Base-by-base conservation (phyloP, 345 rosid species). In the Brassica cretica region DNA sequence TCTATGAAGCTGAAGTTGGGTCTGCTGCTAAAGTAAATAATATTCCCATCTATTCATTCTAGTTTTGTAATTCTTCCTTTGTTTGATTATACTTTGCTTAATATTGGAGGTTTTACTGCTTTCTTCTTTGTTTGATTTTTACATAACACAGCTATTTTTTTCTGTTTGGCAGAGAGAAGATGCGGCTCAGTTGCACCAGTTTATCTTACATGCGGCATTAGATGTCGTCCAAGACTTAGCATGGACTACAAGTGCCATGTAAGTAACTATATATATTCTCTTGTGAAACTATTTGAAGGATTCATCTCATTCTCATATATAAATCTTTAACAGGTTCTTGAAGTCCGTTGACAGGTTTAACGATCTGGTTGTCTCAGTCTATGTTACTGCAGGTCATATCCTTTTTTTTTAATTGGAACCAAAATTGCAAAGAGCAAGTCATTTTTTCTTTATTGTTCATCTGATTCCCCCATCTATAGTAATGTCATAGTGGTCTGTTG, bases 211-310 rank as follows among this genome's bases (percentile, higher is more conserved):
- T 64, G 98, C 98, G 5, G 97, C 99, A 8, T 79, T 93, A 77
- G 97, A 96, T 85, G 85, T 96, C 64, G 99, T 91, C 75, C 98
- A 96, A 84, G 99, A 96, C 81, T 77, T 91, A 19, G 96, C 99
- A 44, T 93, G 98, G 99, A 90, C 96, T 37, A 96, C 98, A 37
- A 91, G 97, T 81, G 98, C 98, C 18, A 96, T 93, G 99, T 93
- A 68, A 86, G 88, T 71, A 58, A 75, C 51, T 11, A 3, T 39
- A 44, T 41, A 41, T 46, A 58, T 14, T 59, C 72, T 35, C 16
- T 19, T 15, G 5, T 15, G 5, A 35, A 62, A n/a, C 1, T 7
- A 18, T 32, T 6, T 24, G 65, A 41, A 46, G 53, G 15, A 14
- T 46, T 70, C 49, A 9, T 75, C 71, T 77, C 30, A 27, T 5